Evolutionary conservation across 2,329 filamentous ascomycete species (phyloP).

Genomic region (Scedosporium dehoogii): DNA sequence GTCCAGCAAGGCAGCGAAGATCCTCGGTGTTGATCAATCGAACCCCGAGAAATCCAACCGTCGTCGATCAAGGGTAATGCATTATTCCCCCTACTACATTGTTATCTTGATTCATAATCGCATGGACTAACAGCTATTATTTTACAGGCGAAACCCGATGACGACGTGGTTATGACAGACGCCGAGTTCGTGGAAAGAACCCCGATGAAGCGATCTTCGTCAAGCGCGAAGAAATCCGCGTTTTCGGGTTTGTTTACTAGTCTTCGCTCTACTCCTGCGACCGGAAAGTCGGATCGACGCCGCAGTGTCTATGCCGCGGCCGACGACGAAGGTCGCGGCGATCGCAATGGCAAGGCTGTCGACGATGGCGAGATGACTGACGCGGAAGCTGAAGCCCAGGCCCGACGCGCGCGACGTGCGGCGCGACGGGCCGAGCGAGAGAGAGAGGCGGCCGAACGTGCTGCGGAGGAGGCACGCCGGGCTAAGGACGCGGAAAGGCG

Average conservation of each 20-base stretch:
- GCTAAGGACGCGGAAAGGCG: constrained; percentile 47
- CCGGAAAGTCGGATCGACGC: constrained; percentile 27
- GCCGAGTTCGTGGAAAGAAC: constrained; percentile 20
- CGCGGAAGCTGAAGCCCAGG: constrained; percentile 52
- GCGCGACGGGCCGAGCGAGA: constrained; percentile 43
- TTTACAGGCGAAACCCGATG: constrained; percentile 18
- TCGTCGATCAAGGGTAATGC: constrained; percentile 19
- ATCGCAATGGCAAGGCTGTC: constrained; percentile 34
- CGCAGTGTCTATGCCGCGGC: constrained; percentile 37
- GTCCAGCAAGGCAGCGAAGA: constrained; percentile 66
- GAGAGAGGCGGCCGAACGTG: constrained; percentile 35
- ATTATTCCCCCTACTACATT: constrained; percentile 4
- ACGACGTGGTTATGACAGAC: constrained; percentile 29
- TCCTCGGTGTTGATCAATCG: constrained; percentile 49
- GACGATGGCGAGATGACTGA: constrained; percentile 41
- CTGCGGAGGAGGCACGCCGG: constrained; percentile 45
- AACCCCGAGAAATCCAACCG: constrained; percentile 25
- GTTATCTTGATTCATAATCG: neutral
- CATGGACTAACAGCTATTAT: neutral
- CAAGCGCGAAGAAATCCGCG: constrained; percentile 40
- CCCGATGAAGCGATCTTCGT: constrained; percentile 22
- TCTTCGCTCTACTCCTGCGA: constrained; percentile 33
- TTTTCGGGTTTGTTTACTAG: constrained; percentile 54
- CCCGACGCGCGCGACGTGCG: constrained; percentile 51
- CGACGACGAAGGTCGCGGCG: constrained; percentile 39